Evolutionary conservation across 75 land plant species (phyloP).

Genomic region (Larix kaempferi): DNA sequence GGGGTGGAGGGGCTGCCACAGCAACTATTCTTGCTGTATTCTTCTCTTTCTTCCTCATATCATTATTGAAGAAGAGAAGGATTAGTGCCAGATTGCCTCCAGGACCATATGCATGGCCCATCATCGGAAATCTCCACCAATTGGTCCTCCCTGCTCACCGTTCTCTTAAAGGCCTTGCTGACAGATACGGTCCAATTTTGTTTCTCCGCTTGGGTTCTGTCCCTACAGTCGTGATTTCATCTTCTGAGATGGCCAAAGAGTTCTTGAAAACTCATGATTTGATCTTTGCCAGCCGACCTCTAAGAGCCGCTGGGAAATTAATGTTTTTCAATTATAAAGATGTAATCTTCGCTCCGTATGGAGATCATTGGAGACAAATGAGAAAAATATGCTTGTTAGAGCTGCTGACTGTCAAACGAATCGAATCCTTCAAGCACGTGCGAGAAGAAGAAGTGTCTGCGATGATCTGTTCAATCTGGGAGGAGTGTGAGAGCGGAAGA

Average conservation of each 20-base stretch:
- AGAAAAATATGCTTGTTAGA: conserved; percentile 43
- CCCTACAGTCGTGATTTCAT: conserved; percentile 31
- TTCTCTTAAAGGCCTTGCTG: conserved; percentile 10
- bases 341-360: conserved; percentile 36
- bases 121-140: conserved; percentile 48
- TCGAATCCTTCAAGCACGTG: no score
- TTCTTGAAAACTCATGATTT: conserved; percentile 35
- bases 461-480: no score
- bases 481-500: no score
- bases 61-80: no score
- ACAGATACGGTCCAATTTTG: conserved; percentile 37
- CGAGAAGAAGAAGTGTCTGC: no score
- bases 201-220: conserved; percentile 36
- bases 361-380: conserved; percentile 47
- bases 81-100: conserved; percentile 15
- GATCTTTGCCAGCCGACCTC: conserved; percentile 32
- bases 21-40: no score
- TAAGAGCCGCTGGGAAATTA: conserved; percentile 13
- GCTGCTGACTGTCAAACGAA: conserved; percentile 30
- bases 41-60: no score
- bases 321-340: conserved; percentile 21
- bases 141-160: conserved; percentile 21
- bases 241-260: conserved; percentile 35
- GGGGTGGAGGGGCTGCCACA: no score
- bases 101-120: conserved; percentile 21